These are phyloP conservation scores for Saccharomycopsis phalli DNA, from an alignment of 1,139 yeast genomes.

Conservation along the genomic window DNA sequence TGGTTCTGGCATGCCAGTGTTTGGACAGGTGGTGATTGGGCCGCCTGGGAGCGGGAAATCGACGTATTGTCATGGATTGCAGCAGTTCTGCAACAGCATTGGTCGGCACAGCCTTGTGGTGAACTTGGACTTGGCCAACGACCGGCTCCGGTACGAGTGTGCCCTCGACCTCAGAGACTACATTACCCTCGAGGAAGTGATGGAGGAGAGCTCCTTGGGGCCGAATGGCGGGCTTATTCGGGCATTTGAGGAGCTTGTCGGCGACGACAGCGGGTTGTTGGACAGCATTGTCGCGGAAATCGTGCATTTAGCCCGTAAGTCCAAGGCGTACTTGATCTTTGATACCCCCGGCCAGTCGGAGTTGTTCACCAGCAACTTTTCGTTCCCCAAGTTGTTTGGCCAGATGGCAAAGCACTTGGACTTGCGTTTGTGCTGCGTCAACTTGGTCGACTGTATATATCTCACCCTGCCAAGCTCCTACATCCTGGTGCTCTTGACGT, in stretches of 20 bases:
- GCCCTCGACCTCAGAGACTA: conserved; percentile 84
- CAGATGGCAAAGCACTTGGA: conserved; percentile 59
- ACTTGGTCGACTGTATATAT: conserved; percentile 78
- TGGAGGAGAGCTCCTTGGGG: conserved; percentile 75
- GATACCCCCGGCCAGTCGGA: conserved; percentile 99
- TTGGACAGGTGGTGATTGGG: conserved; percentile 91
- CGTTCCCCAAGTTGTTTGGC: conserved; percentile 64
- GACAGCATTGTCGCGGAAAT: conserved; percentile 57
- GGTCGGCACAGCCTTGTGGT: conserved; percentile 80
- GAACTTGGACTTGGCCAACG: conserved; percentile 95
- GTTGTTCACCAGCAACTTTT: conserved; percentile 83
- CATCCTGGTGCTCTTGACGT: conserved; percentile 70
- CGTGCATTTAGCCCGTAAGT: conserved; percentile 46
- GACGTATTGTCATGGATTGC: conserved; percentile 87
- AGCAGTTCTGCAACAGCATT: conserved; percentile 84
- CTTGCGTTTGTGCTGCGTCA: conserved; percentile 76
- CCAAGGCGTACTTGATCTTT: conserved; percentile 60
- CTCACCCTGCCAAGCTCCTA: conserved; percentile 86
- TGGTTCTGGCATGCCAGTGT: conserved; percentile 37
- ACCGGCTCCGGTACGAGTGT: conserved; percentile 68
- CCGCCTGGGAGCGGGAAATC: conserved; percentile 98
- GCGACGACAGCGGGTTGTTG: conserved; percentile 28
- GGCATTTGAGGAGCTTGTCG: conserved; percentile 61
- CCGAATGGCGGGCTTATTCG: conserved; percentile 94
- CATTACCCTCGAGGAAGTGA: conserved; percentile 78